Conservation (phyloP, 768 basidiomycete genomes). For the Panus rudis region DNA sequence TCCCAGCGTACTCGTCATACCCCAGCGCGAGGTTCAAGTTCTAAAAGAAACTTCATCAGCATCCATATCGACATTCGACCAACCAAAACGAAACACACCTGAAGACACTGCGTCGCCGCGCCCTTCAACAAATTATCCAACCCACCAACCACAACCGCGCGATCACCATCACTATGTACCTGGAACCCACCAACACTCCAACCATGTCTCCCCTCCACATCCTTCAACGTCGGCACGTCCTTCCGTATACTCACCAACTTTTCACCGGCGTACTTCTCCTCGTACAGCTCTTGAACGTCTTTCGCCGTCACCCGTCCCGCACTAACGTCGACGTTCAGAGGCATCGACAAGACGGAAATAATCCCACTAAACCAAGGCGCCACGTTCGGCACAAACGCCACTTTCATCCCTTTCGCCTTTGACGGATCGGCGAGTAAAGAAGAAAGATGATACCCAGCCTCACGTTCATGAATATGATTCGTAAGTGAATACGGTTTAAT, state of each 20-base stretch:
- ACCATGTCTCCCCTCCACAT: slow-evolving; percentile 79
- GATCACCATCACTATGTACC: slow-evolving; percentile 79
- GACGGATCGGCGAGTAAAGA: slow-evolving; percentile 38
- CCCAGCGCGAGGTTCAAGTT: slow-evolving; percentile 89
- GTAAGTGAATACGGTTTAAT: slow-evolving; percentile 86
- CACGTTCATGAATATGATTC: slow-evolving; percentile 98
- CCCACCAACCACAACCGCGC: slow-evolving; percentile 94
- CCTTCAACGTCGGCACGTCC: slow-evolving; percentile 64
- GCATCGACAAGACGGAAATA: slow-evolving; percentile 78
- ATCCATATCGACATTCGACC: background rate
- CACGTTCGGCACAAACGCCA: slow-evolving; percentile 85
- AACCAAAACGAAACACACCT: slow-evolving; percentile 46
- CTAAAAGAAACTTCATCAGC: slow-evolving; percentile 27
- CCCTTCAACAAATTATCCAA: slow-evolving; percentile 97
- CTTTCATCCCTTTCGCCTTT: slow-evolving; percentile 35
- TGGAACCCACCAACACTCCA: slow-evolving; percentile 93
- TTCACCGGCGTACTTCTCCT: slow-evolving; percentile 71
- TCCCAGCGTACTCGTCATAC: slow-evolving; percentile 78
- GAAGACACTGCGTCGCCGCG: slow-evolving; percentile 97
- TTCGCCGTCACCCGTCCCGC: slow-evolving; percentile 56
- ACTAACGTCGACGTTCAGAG: no score
- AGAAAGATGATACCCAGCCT: slow-evolving; percentile 81
- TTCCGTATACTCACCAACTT: slow-evolving; percentile 60
- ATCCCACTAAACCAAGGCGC: slow-evolving; percentile 97
- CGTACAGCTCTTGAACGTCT: slow-evolving; percentile 68